Evolutionary conservation across 352 stramenopile genomes (phyloP), one percentile per base, ranked within the genome.

Genomic region (Blastocystis hominis): DNA sequence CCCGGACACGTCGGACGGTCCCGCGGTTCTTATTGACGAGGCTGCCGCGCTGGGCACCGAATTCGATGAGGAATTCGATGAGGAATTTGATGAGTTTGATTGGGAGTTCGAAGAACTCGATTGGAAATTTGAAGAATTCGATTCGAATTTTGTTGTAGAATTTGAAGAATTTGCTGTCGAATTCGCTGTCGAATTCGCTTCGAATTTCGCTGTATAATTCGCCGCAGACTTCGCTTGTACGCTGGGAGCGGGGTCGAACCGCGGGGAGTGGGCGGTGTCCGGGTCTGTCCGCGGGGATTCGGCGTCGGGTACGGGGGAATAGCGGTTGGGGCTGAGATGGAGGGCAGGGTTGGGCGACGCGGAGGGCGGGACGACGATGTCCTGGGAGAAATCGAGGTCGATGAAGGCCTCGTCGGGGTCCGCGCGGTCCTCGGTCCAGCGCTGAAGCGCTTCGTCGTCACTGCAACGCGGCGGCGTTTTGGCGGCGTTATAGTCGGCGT

Each of bases 321-420:
- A 84, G 2, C 15, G 9, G 17, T 34, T 66, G 20, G 20, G 36
- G 7, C 4, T 36, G n/a, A 68, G 20, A 20, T 53, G 47, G 17
- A 53, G 55, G 0, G 20, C 30, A 5, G 46, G 72, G 0, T 20
- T 40, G 10, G 72, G 72, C 24, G 72, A 64, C 10, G 13, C 50
- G 17, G 72, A 84, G 2, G 72, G 68, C 30, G 70, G 70, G 62
- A 84, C 44, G 4, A 84, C 55, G 2, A 44, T 84, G 30, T 84
- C 72, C 36, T 44, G 72, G 7, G 72, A 64, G 36, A 77, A 24
- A 56, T 77, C 66, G 20, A 77, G 38, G 50, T 40, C 10, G 10
- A 20, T n/a, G n/a, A n/a, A 70, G 15, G 62, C 46, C 42, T n/a
- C 46, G 42, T 78, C n/a, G 38, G 7, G 24, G 20, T 9, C 4